Evolutionary conservation across 2,329 filamentous ascomycete species (phyloP).

Genomic region (Trichothecium roseum): DNA sequence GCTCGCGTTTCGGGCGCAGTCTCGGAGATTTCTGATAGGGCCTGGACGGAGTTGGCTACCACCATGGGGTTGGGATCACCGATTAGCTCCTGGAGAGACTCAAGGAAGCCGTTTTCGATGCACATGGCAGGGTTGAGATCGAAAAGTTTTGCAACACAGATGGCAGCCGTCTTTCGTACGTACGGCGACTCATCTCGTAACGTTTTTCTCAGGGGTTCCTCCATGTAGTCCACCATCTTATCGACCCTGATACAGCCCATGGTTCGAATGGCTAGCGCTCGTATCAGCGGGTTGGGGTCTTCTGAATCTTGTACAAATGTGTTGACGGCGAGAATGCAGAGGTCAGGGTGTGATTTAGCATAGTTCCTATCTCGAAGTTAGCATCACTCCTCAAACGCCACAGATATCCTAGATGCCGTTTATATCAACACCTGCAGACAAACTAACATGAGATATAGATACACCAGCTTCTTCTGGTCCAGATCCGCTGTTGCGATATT

Average conservation of each 20-base stretch:
- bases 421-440: neutral
- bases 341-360: slow-evolving; percentile 95
- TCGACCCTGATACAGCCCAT: slow-evolving; percentile 99
- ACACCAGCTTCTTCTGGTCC: slow-evolving; percentile 99
- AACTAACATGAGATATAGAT: slow-evolving; percentile 87
- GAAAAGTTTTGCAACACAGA: slow-evolving; percentile 96
- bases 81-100: slow-evolving; percentile 89
- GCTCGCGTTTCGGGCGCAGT: slow-evolving; percentile 84
- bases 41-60: slow-evolving; percentile 93
- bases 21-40: slow-evolving; percentile 83
- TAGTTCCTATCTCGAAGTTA: slow-evolving; percentile 68
- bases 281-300: slow-evolving; percentile 91
- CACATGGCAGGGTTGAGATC: slow-evolving; percentile 89
- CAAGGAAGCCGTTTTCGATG: slow-evolving; percentile 92
- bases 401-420: neutral
- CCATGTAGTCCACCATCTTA: slow-evolving; percentile 99
- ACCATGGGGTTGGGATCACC: slow-evolving; percentile 99
- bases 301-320: slow-evolving; percentile 99
- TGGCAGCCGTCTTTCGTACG: slow-evolving; percentile 93
- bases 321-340: slow-evolving; percentile 97
- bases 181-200: slow-evolving; percentile 95
- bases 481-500: slow-evolving; percentile 93
- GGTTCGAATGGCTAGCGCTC: slow-evolving; percentile 89
- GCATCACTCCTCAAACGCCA: neutral
- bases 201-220: slow-evolving; percentile 92